Percentiles rank a stretch among this genome's conserved stretches.
phyloP scores from a whole-genome alignment of 805 yeast genomes.

The Zygoascus flipseniorum region DNA sequence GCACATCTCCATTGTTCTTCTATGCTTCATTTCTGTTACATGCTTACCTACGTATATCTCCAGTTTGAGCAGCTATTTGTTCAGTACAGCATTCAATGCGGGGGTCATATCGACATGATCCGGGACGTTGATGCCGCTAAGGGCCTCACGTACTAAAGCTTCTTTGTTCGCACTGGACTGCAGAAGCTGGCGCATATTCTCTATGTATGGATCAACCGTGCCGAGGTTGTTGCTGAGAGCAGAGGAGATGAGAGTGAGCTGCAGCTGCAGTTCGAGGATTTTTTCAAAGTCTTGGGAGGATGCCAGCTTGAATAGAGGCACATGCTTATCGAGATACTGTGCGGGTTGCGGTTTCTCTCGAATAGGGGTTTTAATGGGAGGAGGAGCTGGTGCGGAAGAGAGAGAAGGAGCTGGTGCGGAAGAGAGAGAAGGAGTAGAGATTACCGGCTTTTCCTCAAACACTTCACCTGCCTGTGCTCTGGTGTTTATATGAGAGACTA shows the following conservation, averaged over 20 bases:
- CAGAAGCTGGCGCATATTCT: constrained; percentile 14
- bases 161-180: constrained; percentile 7
- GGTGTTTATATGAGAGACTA: constrained; percentile 17
- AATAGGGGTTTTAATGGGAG: neutral
- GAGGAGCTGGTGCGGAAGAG: neutral
- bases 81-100: constrained; percentile 12
- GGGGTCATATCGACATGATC: constrained; percentile 17
- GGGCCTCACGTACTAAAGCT: constrained; percentile 16
- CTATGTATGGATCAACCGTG: constrained; percentile 20
- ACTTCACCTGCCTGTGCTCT: neutral
- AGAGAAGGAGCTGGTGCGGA: neutral
- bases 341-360: neutral
- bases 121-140: constrained; percentile 18
- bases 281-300: constrained; percentile 8
- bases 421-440: constrained; percentile 1
- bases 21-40: neutral
- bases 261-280: constrained; percentile 15
- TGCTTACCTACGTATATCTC: neutral
- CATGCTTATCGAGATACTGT: neutral
- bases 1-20: no score
- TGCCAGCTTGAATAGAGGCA: constrained; percentile 2
- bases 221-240: constrained; percentile 16
- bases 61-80: neutral
- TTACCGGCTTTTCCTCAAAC: neutral
- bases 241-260: constrained; percentile 17